Percentiles rank a stretch among this genome's conserved stretches.
phyloP scores from a whole-genome alignment of 306 rosid species.

The Myrica gale region DNA sequence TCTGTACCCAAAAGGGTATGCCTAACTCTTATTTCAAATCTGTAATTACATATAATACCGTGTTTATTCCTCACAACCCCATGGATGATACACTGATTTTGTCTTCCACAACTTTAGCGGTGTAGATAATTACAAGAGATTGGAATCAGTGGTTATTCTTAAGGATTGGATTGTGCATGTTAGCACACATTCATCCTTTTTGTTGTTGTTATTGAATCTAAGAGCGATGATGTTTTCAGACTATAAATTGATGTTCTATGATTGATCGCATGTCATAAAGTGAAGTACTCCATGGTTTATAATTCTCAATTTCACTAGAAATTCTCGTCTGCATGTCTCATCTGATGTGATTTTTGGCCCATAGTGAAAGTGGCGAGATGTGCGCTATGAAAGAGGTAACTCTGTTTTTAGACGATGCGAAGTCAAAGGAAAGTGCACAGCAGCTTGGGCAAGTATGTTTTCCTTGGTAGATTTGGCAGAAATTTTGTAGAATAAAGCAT shows the following conservation, averaged over 20 bases:
- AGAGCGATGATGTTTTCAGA: neutral
- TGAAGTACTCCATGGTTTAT: neutral
- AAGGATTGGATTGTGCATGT: neutral
- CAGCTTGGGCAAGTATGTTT: conserved; percentile 76
- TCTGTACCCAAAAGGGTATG: conserved; percentile 17
- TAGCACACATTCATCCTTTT: neutral
- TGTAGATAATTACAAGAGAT: conserved; percentile 10
- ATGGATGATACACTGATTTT: conserved; percentile 7
- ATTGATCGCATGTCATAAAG: neutral
- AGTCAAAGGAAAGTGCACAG: conserved; percentile 93
- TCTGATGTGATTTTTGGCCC: conserved; percentile 32
- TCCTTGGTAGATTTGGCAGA: conserved; percentile 18
- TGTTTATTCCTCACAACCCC: conserved; percentile 8
- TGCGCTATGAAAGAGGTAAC: conserved; percentile 99
- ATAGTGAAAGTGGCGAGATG: conserved; percentile 94
- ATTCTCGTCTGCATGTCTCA: conserved; percentile 25
- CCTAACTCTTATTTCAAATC: neutral
- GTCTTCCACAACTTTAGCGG: conserved; percentile 4
- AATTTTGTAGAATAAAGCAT: neutral
- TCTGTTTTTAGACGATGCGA: conserved; percentile 91
- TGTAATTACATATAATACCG: conserved; percentile 12
- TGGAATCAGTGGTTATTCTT: neutral
- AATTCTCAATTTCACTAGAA: conserved; percentile 6
- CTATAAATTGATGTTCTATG: conserved; percentile 2
- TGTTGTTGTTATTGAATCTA: neutral